A percentile compares a stretch with the other conserved stretches of the same genome.
These are phyloP conservation scores for Alternaria tenuissima DNA, from an alignment of 2,329 filamentous ascomycete genomes.

Conservation along the genomic window DNA sequence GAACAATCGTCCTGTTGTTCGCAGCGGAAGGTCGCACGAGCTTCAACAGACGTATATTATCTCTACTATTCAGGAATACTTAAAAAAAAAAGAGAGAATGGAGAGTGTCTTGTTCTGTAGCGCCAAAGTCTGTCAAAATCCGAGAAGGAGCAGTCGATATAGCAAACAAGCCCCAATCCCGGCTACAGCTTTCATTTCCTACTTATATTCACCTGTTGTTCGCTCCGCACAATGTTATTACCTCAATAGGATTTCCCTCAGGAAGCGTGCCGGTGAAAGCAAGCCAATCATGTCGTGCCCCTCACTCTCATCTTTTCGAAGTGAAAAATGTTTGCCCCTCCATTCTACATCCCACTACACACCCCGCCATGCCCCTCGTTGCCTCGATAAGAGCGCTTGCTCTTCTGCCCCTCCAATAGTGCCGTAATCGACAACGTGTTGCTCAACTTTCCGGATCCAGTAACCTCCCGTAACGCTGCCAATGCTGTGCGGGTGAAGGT, in stretches of 20 bases:
- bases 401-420: slow-evolving; percentile 4
- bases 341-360: background rate
- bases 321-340: slow-evolving; percentile 5
- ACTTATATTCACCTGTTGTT: background rate
- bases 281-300: background rate
- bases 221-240: background rate
- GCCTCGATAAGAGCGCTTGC: background rate
- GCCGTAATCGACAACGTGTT: slow-evolving; percentile 3
- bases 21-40: background rate
- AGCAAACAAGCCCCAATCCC: background rate
- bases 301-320: background rate
- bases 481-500: background rate
- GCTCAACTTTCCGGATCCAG: slow-evolving; percentile 1
- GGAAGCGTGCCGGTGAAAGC: background rate
- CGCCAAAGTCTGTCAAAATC: background rate
- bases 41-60: background rate
- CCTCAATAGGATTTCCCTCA: too few species aligned
- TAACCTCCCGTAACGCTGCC: background rate
- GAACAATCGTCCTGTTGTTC: background rate
- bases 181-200: background rate
- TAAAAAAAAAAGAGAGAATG: background rate
- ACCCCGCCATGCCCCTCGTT: slow-evolving; percentile 7
- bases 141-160: background rate
- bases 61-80: background rate
- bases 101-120: background rate